Percentiles rank a stretch among this genome's conserved stretches.
These are phyloP conservation scores for Metschnikowia koreensis DNA, from an alignment of 805 yeast genomes.

Conservation along the genomic window DNA sequence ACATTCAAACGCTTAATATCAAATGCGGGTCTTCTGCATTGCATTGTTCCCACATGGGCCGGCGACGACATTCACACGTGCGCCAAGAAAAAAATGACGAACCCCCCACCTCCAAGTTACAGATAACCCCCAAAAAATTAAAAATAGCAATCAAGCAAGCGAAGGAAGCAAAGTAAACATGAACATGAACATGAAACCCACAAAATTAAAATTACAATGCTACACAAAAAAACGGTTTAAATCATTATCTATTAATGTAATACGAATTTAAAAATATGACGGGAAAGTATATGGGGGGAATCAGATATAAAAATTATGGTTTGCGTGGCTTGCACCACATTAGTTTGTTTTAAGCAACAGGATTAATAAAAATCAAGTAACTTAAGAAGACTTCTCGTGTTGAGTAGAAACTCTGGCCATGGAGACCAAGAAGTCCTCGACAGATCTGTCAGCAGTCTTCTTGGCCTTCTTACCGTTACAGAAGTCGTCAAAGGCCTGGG, in stretches of 20 bases:
- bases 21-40: too few relatives aligned
- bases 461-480: conserved; percentile 76
- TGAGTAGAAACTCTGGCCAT: conserved; percentile 89
- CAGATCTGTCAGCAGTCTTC: conserved; percentile 62
- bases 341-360: conserved; percentile 5
- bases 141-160: not conserved
- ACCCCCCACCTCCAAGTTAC: not conserved
- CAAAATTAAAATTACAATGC: not conserved
- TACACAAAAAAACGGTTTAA: not conserved
- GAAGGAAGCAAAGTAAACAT: too few relatives aligned
- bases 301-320: conserved; percentile 16
- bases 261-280: conserved; percentile 27
- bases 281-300: conserved; percentile 27
- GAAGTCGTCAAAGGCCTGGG: conserved; percentile 75
- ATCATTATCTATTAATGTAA: conserved; percentile 27
- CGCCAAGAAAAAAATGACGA: not conserved
- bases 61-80: not conserved
- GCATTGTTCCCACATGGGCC: too few relatives aligned
- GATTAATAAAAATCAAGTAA: not conserved
- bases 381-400: conserved; percentile 75
- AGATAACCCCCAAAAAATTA: not conserved
- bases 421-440: conserved; percentile 81
- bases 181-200: not conserved
- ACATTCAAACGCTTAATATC: too few relatives aligned
- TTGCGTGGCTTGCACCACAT: conserved; percentile 6